Percentiles rank a stretch among this genome's conserved stretches.
phyloP scores from a whole-genome alignment of 257 asterid species.

The Solanum piurae region DNA sequence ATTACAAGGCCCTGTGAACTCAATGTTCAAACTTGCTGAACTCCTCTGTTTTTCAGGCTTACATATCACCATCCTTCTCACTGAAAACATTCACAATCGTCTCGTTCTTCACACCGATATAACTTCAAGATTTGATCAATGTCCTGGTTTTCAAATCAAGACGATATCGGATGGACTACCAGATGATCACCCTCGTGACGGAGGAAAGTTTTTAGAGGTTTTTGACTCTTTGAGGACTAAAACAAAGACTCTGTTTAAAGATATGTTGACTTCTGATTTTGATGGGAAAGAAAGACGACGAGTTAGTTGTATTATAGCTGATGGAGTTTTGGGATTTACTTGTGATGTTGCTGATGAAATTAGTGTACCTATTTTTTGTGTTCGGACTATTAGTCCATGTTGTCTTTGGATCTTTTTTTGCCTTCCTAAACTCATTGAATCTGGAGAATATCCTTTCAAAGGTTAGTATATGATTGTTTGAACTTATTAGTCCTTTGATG shows the following conservation, averaged over 20 bases:
- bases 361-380: constrained; percentile 43
- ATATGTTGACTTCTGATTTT: constrained; percentile 24
- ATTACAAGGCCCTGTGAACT: constrained; percentile 54
- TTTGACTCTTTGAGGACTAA: neutral
- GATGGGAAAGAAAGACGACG: constrained; percentile 15
- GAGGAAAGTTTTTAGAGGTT: constrained; percentile 10
- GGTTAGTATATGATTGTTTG: constrained; percentile 5
- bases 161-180: constrained; percentile 47
- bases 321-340: constrained; percentile 32
- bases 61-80: constrained; percentile 46
- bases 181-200: constrained; percentile 30
- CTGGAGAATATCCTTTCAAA: constrained; percentile 42
- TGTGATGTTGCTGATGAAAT: constrained; percentile 50
- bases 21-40: constrained; percentile 60
- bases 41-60: constrained; percentile 35
- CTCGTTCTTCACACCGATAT: constrained; percentile 29
- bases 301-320: constrained; percentile 34
- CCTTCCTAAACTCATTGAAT: constrained; percentile 35
- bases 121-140: constrained; percentile 18
- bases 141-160: constrained; percentile 28
- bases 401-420: constrained; percentile 50
- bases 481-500: neutral
- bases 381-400: constrained; percentile 43
- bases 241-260: constrained; percentile 15
- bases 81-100: constrained; percentile 39